A percentile compares a stretch with the other conserved stretches of the same genome.
Evolutionary conservation across 352 stramenopile genomes (phyloP).

Genomic region (Phytophthora macrochlamydospora): DNA sequence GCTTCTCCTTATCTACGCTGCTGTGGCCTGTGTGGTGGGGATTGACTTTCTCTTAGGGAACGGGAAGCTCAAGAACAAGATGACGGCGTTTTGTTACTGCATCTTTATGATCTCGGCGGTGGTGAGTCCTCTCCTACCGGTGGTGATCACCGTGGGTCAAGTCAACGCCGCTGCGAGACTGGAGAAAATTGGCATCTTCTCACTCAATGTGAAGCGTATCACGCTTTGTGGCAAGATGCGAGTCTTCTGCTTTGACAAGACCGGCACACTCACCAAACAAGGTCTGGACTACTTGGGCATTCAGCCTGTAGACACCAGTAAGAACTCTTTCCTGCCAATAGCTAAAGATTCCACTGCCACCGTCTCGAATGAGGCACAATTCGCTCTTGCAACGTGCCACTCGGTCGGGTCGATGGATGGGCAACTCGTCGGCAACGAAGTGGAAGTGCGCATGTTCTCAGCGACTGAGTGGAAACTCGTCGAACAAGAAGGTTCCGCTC

Average conservation of each 20-base stretch:
- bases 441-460: slow-evolving; percentile 79
- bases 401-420: slow-evolving; percentile 53
- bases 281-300: slow-evolving; percentile 70
- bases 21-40: slow-evolving; percentile 51
- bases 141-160: slow-evolving; percentile 80
- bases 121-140: slow-evolving; percentile 75
- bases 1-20: slow-evolving; percentile 64
- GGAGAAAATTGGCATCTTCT: slow-evolving; percentile 58
- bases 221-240: slow-evolving; percentile 84
- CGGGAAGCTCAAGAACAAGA: slow-evolving; percentile 57
- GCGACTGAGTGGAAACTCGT: slow-evolving; percentile 47
- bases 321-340: slow-evolving; percentile 18
- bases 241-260: slow-evolving; percentile 89
- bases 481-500: slow-evolving; percentile 24
- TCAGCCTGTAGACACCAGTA: slow-evolving; percentile 22
- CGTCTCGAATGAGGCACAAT: slow-evolving; percentile 19
- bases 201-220: slow-evolving; percentile 71
- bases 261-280: slow-evolving; percentile 85
- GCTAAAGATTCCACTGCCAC: slow-evolving; percentile 17
- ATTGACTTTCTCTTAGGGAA: slow-evolving; percentile 55
- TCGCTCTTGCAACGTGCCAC: slow-evolving; percentile 70
- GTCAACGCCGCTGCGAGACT: slow-evolving; percentile 74
- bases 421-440: slow-evolving; percentile 72
- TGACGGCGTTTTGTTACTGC: slow-evolving; percentile 56
- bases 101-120: slow-evolving; percentile 66